A percentile compares a stretch with the other conserved stretches of the same genome.
Evolutionary conservation across 768 basidiomycete species (phyloP).

Genomic region (Asterophora parasitica): DNA sequence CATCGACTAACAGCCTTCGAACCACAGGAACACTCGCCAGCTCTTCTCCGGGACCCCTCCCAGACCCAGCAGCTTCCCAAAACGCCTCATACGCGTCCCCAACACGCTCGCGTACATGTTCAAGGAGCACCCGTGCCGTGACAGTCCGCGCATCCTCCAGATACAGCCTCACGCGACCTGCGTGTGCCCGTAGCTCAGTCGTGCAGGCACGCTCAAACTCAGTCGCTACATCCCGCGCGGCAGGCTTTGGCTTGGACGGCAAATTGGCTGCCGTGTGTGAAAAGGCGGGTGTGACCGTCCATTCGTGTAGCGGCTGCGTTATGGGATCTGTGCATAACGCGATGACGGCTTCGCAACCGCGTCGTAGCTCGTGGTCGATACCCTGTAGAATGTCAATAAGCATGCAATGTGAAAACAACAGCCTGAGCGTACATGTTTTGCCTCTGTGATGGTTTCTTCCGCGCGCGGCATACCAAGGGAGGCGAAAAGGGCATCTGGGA

Average conservation of each 20-base stretch:
- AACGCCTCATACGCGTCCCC: slow-evolving; percentile 73
- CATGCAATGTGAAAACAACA: neutral
- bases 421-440: slow-evolving; percentile 54
- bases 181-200: slow-evolving; percentile 48
- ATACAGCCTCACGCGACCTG: slow-evolving; percentile 65
- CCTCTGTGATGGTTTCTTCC: slow-evolving; percentile 62
- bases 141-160: slow-evolving; percentile 79
- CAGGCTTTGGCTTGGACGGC: slow-evolving; percentile 40
- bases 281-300: slow-evolving; percentile 28
- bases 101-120: slow-evolving; percentile 71
- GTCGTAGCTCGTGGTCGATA: slow-evolving; percentile 82
- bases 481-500: slow-evolving; percentile 67
- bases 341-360: slow-evolving; percentile 83
- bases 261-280: slow-evolving; percentile 16
- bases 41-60: neutral
- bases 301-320: slow-evolving; percentile 55
- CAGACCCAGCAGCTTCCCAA: slow-evolving; percentile 48
- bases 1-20: slow-evolving; percentile 9
- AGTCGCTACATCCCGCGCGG: slow-evolving; percentile 43
- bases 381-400: slow-evolving; percentile 40
- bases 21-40: slow-evolving; percentile 6
- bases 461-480: slow-evolving; percentile 61
- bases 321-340: slow-evolving; percentile 51
- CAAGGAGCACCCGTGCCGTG: slow-evolving; percentile 73
- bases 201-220: slow-evolving; percentile 52